Percentiles rank a stretch among this genome's conserved stretches.
Evolutionary conservation across 352 stramenopile genomes (phyloP).

Genomic region (Phytopythium sindhum): DNA sequence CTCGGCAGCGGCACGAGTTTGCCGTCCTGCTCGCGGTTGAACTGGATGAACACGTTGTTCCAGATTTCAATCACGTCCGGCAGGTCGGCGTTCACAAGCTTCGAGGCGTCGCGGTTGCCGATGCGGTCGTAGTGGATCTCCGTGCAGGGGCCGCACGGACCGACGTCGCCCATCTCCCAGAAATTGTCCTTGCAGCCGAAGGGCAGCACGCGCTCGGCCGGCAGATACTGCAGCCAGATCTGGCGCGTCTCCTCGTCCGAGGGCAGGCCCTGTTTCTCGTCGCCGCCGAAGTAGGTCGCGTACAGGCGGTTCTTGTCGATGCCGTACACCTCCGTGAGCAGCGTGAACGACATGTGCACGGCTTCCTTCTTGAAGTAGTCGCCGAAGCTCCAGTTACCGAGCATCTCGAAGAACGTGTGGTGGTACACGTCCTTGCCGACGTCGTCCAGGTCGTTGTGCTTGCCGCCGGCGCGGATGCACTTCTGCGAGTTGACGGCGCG

Average conservation of each 20-base stretch:
- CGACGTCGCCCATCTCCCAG: conserved; percentile 95
- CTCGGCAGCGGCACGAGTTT: conserved; percentile 87
- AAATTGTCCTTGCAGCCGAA: conserved; percentile 96
- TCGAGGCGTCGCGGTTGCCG: conserved; percentile 89
- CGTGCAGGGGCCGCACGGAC: conserved; percentile 91
- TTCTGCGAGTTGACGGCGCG: conserved; percentile 96
- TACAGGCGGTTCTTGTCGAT: conserved; percentile 54
- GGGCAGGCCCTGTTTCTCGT: conserved; percentile 46
- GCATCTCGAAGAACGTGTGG: conserved; percentile 99
- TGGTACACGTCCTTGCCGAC: conserved; percentile 96
- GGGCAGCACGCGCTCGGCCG: conserved; percentile 88
- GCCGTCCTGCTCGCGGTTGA: conserved; percentile 92
- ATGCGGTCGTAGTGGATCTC: conserved; percentile 92
- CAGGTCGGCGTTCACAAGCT: conserved; percentile 77
- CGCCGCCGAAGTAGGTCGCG: conserved; percentile 62
- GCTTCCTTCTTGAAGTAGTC: conserved; percentile 98
- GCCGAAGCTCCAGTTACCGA: conserved; percentile 98
- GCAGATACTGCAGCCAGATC: conserved; percentile 89
- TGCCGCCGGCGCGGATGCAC: conserved; percentile 96
- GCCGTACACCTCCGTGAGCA: conserved; percentile 89
- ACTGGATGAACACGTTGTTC: conserved; percentile 99
- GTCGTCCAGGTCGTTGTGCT: conserved; percentile 99
- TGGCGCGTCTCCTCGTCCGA: conserved; percentile 84
- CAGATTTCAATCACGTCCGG: conserved; percentile 92
- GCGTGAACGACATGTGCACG: conserved; percentile 93